phyloP scores from a whole-genome alignment of 768 basidiomycete genomes.

The Tricholoma furcatifolium region DNA sequence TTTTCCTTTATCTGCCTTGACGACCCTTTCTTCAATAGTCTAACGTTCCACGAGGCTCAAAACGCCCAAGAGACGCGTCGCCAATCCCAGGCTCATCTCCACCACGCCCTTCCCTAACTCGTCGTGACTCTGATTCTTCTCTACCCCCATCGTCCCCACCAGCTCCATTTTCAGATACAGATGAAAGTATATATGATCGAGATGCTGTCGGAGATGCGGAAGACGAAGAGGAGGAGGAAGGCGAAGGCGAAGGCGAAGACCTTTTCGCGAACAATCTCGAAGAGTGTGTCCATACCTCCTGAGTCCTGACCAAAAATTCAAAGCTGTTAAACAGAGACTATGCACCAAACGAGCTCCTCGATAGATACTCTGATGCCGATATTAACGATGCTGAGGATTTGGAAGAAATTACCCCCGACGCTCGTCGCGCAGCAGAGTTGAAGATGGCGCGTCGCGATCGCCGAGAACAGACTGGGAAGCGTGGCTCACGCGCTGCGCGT shows the following conservation, averaged over 20 bases:
- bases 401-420: slow-evolving; percentile 63
- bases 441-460: slow-evolving; percentile 90
- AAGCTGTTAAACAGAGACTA: slow-evolving; percentile 64
- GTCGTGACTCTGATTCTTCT: slow-evolving; percentile 67
- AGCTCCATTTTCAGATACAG: slow-evolving; percentile 82
- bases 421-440: slow-evolving; percentile 79
- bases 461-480: slow-evolving; percentile 60
- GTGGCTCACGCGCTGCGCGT: slow-evolving; percentile 71
- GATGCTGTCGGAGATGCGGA: slow-evolving; percentile 67
- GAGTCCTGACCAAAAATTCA: background rate
- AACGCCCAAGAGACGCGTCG: slow-evolving; percentile 62
- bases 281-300: slow-evolving; percentile 45
- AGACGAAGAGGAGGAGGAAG: slow-evolving; percentile 74
- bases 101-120: slow-evolving; percentile 39
- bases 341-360: slow-evolving; percentile 75
- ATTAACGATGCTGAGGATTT: slow-evolving; percentile 80
- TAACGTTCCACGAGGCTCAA: slow-evolving; percentile 46
- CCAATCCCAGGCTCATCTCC: slow-evolving; percentile 52
- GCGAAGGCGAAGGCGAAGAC: slow-evolving; percentile 68
- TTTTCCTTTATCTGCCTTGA: slow-evolving; percentile 2
- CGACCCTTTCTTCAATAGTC: background rate
- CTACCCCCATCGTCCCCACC: slow-evolving; percentile 87
- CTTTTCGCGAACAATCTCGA: slow-evolving; percentile 82
- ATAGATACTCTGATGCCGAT: slow-evolving; percentile 84
- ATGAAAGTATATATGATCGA: slow-evolving; percentile 73